These are phyloP conservation scores for Boechera stricta DNA, from an alignment of 345 rosid genomes.

Conservation along the genomic window DNA sequence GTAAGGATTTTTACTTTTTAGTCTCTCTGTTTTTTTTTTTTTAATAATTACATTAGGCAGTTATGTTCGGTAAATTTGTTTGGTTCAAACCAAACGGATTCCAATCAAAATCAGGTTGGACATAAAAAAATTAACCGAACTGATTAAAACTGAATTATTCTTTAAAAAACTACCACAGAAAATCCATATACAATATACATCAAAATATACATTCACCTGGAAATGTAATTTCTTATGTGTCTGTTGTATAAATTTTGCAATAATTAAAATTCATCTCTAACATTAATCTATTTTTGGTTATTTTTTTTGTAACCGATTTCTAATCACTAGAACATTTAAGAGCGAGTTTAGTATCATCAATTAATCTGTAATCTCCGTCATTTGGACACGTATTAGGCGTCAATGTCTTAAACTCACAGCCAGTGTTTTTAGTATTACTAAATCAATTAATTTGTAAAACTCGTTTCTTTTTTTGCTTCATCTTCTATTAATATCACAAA, in stretches of 20 bases:
- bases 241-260: conserved; percentile 7
- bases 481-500: conserved; percentile 37
- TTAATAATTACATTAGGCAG: conserved; percentile 23
- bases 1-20: conserved; percentile 8
- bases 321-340: background rate
- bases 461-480: conserved; percentile 25
- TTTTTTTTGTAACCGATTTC: background rate
- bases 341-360: background rate
- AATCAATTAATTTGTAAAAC: background rate
- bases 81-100: conserved; percentile 25
- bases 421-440: conserved; percentile 9
- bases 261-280: background rate
- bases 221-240: background rate
- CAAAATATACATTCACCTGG: background rate
- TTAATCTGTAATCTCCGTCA: conserved; percentile 17
- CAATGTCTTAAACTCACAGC: conserved; percentile 31
- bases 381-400: conserved; percentile 25
- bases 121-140: background rate
- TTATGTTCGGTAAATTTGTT: conserved; percentile 40
- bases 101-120: conserved; percentile 30
- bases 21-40: background rate
- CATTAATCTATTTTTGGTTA: background rate
- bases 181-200: background rate
- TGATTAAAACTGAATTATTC: background rate
- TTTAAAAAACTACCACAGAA: background rate